A percentile compares a stretch with the other conserved stretches of the same genome.
phyloP scores from a whole-genome alignment of 2,329 filamentous ascomycete genomes.

The Colletotrichum theobromicola region DNA sequence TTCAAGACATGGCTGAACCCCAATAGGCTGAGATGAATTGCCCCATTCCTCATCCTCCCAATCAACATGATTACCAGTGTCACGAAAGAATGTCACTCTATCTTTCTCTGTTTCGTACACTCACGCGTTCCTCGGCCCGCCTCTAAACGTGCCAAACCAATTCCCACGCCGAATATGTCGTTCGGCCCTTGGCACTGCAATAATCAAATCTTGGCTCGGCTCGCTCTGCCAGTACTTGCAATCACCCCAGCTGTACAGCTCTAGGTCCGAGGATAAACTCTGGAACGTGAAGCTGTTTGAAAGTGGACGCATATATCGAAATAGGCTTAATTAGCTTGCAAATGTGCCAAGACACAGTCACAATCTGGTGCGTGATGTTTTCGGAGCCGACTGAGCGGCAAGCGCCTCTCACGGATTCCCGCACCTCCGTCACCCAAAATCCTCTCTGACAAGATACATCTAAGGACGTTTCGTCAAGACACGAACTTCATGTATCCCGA shows the following conservation, averaged over 20 bases:
- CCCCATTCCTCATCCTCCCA: neutral
- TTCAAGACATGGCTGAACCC: neutral
- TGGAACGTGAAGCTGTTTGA: neutral
- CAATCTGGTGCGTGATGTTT: neutral
- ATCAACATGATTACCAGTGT: neutral
- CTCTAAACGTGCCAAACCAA: neutral
- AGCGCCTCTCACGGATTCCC: no score
- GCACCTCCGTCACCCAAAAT: no score
- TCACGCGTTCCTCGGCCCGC: neutral
- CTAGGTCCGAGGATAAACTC: neutral
- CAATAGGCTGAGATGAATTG: neutral
- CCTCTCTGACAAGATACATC: no score
- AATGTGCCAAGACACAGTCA: neutral
- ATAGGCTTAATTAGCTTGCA: no score
- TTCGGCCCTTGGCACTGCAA: neutral
- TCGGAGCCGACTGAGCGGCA: no score
- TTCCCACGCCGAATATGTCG: neutral
- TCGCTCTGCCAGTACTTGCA: neutral
- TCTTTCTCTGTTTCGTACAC: neutral
- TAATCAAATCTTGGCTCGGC: neutral
- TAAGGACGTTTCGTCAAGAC: no score
- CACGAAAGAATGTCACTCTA: fast-evolving
- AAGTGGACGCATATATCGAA: neutral
- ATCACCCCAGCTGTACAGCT: neutral
- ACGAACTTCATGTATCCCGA: no score